A percentile compares a stretch with the other conserved stretches of the same genome.
These are phyloP conservation scores for Coprinopsis cinerea DNA, from an alignment of 768 basidiomycete genomes.

Conservation along the genomic window DNA sequence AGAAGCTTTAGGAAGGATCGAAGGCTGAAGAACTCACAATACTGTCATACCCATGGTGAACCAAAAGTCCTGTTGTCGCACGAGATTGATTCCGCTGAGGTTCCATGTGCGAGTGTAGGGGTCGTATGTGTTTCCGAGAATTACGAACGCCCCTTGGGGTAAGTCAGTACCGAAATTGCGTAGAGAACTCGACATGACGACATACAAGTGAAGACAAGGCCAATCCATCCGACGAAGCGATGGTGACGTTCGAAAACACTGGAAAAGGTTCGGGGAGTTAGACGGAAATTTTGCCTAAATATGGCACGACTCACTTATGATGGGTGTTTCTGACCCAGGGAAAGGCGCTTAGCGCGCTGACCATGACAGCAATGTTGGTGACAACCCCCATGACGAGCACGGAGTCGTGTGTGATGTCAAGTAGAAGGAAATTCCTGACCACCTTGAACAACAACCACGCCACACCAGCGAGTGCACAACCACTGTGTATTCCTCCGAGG, in stretches of 20 bases:
- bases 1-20: no score
- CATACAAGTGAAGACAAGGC: constrained; percentile 45
- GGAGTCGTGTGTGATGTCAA: constrained; percentile 44
- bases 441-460: constrained; percentile 65
- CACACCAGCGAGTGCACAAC: constrained; percentile 66
- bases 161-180: background rate
- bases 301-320: constrained; percentile 55
- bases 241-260: constrained; percentile 80
- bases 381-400: constrained; percentile 58
- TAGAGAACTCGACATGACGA: background rate
- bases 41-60: constrained; percentile 67
- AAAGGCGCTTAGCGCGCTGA: constrained; percentile 60
- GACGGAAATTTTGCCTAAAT: background rate
- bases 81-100: constrained; percentile 43
- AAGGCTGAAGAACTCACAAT: constrained; percentile 46
- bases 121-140: constrained; percentile 61
- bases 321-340: constrained; percentile 79
- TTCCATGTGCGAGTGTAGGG: constrained; percentile 51
- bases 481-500: constrained; percentile 75
- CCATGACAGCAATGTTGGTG: constrained; percentile 48
- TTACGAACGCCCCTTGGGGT: constrained; percentile 53
- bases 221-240: constrained; percentile 72
- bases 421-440: constrained; percentile 46
- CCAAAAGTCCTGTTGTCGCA: constrained; percentile 75
- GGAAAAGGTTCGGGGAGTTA: background rate